Evolutionary conservation across 306 rosid species (phyloP).

Genomic region (Mucuna pruriens): DNA sequence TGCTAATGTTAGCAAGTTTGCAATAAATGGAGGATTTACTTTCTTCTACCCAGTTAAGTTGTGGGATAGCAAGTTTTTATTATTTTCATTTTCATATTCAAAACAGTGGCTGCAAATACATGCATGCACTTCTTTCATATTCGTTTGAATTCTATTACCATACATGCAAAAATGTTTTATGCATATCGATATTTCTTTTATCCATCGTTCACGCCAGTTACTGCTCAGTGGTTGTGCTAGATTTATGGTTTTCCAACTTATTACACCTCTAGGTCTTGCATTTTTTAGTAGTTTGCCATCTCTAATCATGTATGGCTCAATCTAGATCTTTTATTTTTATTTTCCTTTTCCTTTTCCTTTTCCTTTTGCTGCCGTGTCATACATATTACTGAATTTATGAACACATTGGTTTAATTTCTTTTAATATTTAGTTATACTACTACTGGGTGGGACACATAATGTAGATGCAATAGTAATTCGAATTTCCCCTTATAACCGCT

Average conservation of each 20-base stretch:
- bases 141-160: neutral
- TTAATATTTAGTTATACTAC: neutral
- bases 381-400: neutral
- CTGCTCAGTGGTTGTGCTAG: neutral
- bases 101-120: conserved; percentile 13
- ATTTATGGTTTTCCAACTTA: neutral
- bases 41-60: conserved; percentile 24
- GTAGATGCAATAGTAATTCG: neutral
- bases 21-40: conserved; percentile 44
- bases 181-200: neutral
- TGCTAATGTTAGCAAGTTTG: conserved; percentile 39
- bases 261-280: neutral
- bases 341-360: neutral
- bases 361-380: neutral
- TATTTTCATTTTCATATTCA: conserved; percentile 24
- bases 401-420: neutral
- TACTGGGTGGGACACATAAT: neutral
- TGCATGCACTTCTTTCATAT: conserved; percentile 20
- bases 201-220: neutral
- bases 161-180: neutral
- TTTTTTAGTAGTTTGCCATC: neutral
- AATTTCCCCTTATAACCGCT: neutral
- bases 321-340: neutral
- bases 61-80: conserved; percentile 19
- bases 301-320: neutral